Percentiles rank a stretch among this genome's conserved stretches.
Conservation (phyloP, 1,139 yeast species). For the Geotrichum carabidarum region DNA sequence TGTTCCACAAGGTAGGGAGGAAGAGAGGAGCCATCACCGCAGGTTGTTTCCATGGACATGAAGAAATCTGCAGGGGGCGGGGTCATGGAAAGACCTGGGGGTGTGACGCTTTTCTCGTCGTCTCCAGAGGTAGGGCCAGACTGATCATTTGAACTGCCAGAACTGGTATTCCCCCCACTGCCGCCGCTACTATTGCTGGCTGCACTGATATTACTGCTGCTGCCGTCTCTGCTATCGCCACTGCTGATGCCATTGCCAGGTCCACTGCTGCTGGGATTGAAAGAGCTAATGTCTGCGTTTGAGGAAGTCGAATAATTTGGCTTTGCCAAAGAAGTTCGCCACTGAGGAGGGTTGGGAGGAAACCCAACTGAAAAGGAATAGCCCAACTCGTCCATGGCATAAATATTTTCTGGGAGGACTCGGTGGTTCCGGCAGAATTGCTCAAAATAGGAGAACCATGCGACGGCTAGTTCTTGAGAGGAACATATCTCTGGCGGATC, state of each 20-base stretch:
- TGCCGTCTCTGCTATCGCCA: neutral
- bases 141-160: neutral
- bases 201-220: neutral
- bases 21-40: conserved; percentile 17
- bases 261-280: neutral
- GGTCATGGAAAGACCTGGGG: conserved; percentile 11
- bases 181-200: neutral
- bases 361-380: conserved; percentile 11
- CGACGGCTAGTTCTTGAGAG: conserved; percentile 7
- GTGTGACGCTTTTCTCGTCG: conserved; percentile 1
- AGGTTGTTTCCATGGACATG: conserved; percentile 9
- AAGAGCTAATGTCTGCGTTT: conserved; percentile 1
- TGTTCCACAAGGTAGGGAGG: conserved; percentile 14
- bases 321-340: conserved; percentile 1
- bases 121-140: neutral
- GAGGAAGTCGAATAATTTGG: neutral
- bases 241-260: conserved; percentile 8
- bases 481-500: conserved; percentile 9
- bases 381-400: conserved; percentile 18
- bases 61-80: conserved; percentile 14
- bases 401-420: conserved; percentile 16
- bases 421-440: conserved; percentile 12
- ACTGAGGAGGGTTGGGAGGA: neutral
- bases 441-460: conserved; percentile 17
- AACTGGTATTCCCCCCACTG: neutral